Evolutionary conservation across 345 rosid genomes (phyloP), one percentile per base, ranked within the genome.

Genomic region (Aquilaria malaccensis): DNA sequence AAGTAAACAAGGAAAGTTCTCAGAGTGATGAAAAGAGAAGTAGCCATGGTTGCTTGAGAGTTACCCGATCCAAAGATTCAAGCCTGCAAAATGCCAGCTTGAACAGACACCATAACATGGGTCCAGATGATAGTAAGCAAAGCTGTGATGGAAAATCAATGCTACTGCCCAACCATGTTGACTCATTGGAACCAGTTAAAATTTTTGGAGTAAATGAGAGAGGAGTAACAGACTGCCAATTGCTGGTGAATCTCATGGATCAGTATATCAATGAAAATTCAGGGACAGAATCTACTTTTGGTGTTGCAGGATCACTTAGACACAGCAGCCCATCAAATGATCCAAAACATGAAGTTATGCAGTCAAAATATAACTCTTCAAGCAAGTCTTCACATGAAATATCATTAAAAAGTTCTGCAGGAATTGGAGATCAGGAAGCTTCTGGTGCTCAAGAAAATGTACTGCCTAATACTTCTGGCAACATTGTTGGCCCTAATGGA

Each of bases 11-110:
- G 43, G 67, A 66, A 30, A 67, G 41, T 48, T 45, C 46, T 41
- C 30, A 37, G 62, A 65, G 67, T 74, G 64, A 67, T 56, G 74
- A 46, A 59, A 76, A 70, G 60, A 59, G 58, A 62, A 69, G 60
- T 47, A 22, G 58, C 31, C 30, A 3, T 56, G 57, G 31, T 66
- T 57, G 13, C 65, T 64, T 60, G 31, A 72, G 72, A 65, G 37
- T 69, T 59, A 79, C 77, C 57, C 59, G 76, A 62, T 74, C 78
- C 56, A 76, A 67, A 72, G 65, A 65, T 66, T 73, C 74, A 53
- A 56, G 60, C 50, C 74, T 43, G 52, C 74, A 59, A 30, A 46
- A 65, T 67, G 53, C 67, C 57, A 48, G 56, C 46, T 68, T 22
- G 33, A 69, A 70, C 57, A 70, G 66, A 14, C 58, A 7, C 60